Base-by-base conservation (phyloP, 768 basidiomycete genomes). In the Tremella fuciformis region DNA sequence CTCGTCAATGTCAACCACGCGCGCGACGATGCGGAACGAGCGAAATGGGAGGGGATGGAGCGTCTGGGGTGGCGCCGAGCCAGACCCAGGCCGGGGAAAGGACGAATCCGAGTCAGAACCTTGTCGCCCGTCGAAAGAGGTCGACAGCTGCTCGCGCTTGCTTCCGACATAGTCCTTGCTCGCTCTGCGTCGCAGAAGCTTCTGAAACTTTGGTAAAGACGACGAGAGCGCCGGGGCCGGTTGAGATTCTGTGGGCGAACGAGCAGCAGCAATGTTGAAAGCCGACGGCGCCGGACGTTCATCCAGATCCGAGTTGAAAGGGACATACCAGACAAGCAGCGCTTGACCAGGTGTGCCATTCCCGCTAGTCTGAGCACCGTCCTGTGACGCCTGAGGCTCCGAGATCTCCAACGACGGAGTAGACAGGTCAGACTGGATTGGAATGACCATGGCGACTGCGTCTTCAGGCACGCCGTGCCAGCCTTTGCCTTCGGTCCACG, bases 321-420 rank as follows among this genome's bases (percentile, higher is more conserved):
- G 82, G 55, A 86, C 85, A 74, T 88, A 93, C 76, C 87, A 90
- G 11, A 93, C 85, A 47, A 94, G 81, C 29, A 92, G 80, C 67
- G 87, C 66, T 52, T 65, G 65, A 22, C 51, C 57, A 1, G 50
- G n/a, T 15, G 42, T 6, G 22, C n/a, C 6, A 4, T 4, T 46
- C 4, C 8, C 22, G 22, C 22, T 22, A 8, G 42, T 46, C n/a
- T 18, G n/a, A n/a, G 22, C n/a, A 6, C 42, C 42, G 6, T 46
- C 42, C 7, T 6, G 22, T 8, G 42, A 18, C 8, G 42, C 8
- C 29, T 11, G 29, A 34, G 29, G 29, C 29, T 34, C 29, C 11
- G 29, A 34, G 4, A 34, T 34, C n/a, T n/a, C n/a, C n/a, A 46
- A n/a, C 19, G 51, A 37, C 26, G 51, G 51, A 6, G 55, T 26